Evolutionary conservation across 192 early-diverging fungal species (phyloP).

Genomic region (Phycomyces nitens): DNA sequence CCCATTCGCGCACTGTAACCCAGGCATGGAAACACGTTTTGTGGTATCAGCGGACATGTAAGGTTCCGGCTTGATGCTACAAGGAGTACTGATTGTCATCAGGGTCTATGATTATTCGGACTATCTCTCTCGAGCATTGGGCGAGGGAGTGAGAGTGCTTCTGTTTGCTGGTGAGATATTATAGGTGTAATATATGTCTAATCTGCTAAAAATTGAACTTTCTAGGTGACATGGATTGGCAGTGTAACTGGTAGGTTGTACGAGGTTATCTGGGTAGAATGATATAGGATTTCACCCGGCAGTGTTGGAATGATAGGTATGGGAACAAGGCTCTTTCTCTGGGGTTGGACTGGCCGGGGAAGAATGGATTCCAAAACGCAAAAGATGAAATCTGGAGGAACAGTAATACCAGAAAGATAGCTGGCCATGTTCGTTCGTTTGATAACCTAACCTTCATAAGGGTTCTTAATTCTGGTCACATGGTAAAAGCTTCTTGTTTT

Average conservation of each 20-base stretch:
- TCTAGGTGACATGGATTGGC: constrained; percentile 35
- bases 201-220: neutral
- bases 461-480: constrained; percentile 83
- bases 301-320: constrained; percentile 25
- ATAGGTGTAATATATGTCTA: neutral
- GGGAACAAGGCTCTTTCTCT: constrained; percentile 90
- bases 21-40: constrained; percentile 25
- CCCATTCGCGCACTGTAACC: constrained; percentile 76
- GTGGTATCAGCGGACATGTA: constrained; percentile 22
- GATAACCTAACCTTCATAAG: constrained; percentile 78
- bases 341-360: constrained; percentile 82
- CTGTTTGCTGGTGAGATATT: constrained; percentile 72
- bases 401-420: constrained; percentile 47
- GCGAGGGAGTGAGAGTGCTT: constrained; percentile 75
- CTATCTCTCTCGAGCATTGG: constrained; percentile 52
- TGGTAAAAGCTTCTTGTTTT: constrained; percentile 42
- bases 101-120: constrained; percentile 21
- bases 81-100: constrained; percentile 1
- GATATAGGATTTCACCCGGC: constrained; percentile 1
- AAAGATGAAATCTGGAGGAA: constrained; percentile 60
- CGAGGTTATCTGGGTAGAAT: neutral
- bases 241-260: constrained; percentile 31
- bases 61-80: neutral
- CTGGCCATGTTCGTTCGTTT: constrained; percentile 63
- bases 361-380: constrained; percentile 62